A percentile compares a stretch with the other conserved stretches of the same genome.
Conservation (phyloP, 176 grass and related monocot species). For the Zea mays region DNA sequence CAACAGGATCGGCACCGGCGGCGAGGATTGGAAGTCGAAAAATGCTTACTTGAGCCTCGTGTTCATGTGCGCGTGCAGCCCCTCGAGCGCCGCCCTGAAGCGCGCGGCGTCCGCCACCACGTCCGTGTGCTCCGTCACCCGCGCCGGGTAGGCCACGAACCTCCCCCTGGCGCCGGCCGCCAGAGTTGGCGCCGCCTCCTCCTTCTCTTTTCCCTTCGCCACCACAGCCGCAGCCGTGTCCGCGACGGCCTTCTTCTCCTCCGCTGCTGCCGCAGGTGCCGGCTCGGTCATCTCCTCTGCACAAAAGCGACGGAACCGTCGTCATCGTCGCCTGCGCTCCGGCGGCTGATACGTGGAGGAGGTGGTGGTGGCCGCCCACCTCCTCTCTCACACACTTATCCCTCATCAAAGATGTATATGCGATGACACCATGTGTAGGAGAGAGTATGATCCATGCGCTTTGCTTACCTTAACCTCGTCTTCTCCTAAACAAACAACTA, state of each 20-base stretch:
- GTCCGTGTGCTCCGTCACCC: conserved; percentile 30
- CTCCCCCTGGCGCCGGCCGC: conserved; percentile 3
- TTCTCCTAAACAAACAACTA: conserved; percentile 20
- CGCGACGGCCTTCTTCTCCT: neutral
- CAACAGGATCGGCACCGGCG: conserved; percentile 18
- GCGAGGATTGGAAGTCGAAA: neutral
- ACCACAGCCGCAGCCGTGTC: neutral
- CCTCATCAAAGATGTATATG: conserved; percentile 15
- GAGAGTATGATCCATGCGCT: neutral
- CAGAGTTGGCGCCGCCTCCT: conserved; percentile 4
- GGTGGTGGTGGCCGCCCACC: neutral
- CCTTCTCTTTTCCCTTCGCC: conserved; percentile 48
- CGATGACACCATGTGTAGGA: conserved; percentile 20
- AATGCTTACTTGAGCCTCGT: conserved; percentile 51
- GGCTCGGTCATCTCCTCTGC: conserved; percentile 46
- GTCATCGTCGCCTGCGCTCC: conserved; percentile 33
- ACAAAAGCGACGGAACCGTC: conserved; percentile 40
- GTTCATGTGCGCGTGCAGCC: conserved; percentile 55
- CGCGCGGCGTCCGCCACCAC: conserved; percentile 44
- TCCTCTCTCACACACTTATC: neutral
- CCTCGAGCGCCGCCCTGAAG: conserved; percentile 52
- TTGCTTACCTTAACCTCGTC: conserved; percentile 35
- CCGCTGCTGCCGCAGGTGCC: neutral
- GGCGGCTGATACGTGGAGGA: neutral
- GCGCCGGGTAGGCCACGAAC: conserved; percentile 47